phyloP scores from a whole-genome alignment of 2,329 filamentous ascomycete genomes.

The Cercospora zeae-maydis region DNA sequence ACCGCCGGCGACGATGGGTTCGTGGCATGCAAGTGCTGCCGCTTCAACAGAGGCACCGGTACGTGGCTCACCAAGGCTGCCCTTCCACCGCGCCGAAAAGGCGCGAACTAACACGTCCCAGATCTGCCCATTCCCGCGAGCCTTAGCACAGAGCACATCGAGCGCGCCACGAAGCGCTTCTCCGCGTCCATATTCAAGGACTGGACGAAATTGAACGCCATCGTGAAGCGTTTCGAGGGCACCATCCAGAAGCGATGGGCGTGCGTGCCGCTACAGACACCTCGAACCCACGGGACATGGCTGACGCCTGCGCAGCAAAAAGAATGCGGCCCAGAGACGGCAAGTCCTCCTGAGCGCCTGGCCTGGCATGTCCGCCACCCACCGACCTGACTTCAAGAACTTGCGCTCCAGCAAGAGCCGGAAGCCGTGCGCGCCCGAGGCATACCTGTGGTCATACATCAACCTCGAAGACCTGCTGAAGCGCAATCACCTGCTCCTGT shows the following conservation, averaged over 20 bases:
- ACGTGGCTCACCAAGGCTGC: background rate
- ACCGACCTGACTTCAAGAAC: conserved; percentile 52
- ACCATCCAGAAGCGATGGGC: conserved; percentile 54
- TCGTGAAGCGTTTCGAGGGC: conserved; percentile 51
- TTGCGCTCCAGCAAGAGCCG: conserved; percentile 29
- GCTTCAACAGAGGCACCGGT: conserved; percentile 21
- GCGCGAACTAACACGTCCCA: background rate
- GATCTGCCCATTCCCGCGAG: conserved; percentile 25
- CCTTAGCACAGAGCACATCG: conserved; percentile 25
- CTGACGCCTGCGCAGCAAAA: conserved; percentile 41
- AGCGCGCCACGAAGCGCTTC: conserved; percentile 22
- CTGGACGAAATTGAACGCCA: conserved; percentile 40
- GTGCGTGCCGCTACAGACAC: conserved; percentile 6
- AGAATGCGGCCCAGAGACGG: conserved; percentile 46
- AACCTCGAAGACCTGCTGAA: conserved; percentile 56
- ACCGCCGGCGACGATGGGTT: conserved; percentile 17
- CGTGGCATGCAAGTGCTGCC: conserved; percentile 28
- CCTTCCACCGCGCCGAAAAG: background rate
- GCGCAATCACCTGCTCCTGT: conserved; percentile 45
- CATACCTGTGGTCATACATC: conserved; percentile 53
- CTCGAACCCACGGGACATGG: background rate
- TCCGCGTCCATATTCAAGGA: conserved; percentile 36
- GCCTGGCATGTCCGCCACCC: conserved; percentile 49
- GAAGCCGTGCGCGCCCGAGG: conserved; percentile 25
- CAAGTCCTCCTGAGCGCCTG: conserved; percentile 48